Conservation (phyloP, 2,329 filamentous ascomycete genomes). For the Ceratocystis eucalypticola region DNA sequence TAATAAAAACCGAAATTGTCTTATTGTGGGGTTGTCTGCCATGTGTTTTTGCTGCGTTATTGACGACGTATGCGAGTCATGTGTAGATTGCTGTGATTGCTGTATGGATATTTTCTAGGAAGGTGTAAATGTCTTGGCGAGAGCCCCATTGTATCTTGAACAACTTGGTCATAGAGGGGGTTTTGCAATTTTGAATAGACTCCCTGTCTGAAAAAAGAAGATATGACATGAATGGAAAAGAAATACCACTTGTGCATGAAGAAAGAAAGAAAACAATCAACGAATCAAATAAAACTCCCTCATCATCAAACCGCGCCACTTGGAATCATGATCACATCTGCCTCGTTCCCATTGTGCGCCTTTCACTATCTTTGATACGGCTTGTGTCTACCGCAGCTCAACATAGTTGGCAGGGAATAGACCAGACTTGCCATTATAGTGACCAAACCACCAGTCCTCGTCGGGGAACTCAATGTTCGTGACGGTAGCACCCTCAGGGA, state of each 20-base stretch:
- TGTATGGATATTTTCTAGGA: conserved; percentile 22
- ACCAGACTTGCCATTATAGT: conserved; percentile 64
- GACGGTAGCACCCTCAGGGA: conserved; percentile 78
- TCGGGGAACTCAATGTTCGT: conserved; percentile 85
- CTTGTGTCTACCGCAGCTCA: conserved; percentile 30
- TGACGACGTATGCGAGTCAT: conserved; percentile 39
- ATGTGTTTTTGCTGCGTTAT: conserved; percentile 39
- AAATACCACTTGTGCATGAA: conserved; percentile 9
- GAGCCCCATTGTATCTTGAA: too few relatives aligned
- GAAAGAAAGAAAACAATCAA: background rate
- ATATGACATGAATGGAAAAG: background rate
- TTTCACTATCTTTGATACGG: background rate
- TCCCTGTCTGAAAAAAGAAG: background rate
- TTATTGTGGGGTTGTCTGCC: conserved; percentile 29
- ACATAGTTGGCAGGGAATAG: conserved; percentile 72
- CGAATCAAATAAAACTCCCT: background rate
- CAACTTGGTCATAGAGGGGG: too few relatives aligned
- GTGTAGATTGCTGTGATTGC: conserved; percentile 33
- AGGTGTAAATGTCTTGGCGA: background rate
- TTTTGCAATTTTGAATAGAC: background rate
- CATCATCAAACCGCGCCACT: background rate
- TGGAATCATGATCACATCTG: background rate
- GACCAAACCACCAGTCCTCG: conserved; percentile 97
- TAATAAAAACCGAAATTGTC: conserved; percentile 28
- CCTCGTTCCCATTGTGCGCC: background rate